Conservation (phyloP, 139 green algal species). For the Tetraselmis striata region DNA sequence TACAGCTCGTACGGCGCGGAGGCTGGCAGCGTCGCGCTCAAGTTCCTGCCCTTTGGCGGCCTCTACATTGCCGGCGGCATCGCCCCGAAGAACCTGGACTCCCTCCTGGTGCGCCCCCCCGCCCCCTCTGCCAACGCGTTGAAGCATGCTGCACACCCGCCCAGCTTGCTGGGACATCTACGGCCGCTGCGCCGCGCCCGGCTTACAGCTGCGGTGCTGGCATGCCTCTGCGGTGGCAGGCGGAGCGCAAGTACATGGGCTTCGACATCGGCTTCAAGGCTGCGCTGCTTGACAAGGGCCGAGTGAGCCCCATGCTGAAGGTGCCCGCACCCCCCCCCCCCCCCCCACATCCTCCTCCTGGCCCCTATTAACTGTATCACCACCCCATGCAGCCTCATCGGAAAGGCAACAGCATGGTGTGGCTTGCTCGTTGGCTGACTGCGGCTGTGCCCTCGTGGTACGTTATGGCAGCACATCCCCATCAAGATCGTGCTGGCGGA, state of each 20-base stretch:
- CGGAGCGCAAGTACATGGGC: not conserved
- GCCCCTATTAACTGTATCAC: no score
- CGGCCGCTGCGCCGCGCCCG: no score
- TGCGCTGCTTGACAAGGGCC: slow-evolving; percentile 5
- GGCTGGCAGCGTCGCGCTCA: slow-evolving; percentile 8
- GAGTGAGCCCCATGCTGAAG: not conserved
- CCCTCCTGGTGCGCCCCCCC: not conserved
- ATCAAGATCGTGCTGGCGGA: slow-evolving; percentile 10
- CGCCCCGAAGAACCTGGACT: slow-evolving; percentile 7
- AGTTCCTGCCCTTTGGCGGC: slow-evolving; percentile 14
- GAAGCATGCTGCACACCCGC: slow-evolving; percentile 22
- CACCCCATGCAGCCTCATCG: no score
- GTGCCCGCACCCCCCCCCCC: not conserved
- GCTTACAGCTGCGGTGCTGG: no score
- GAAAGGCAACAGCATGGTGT: no score
- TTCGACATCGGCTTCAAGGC: slow-evolving; percentile 2
- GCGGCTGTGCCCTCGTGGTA: no score
- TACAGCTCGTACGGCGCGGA: slow-evolving; percentile 5
- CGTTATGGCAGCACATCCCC: not conserved
- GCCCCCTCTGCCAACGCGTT: no score
- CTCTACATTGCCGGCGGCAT: slow-evolving; percentile 15
- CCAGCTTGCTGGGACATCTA: slow-evolving; percentile 17
- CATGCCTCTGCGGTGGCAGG: no score
- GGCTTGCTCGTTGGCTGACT: no score
- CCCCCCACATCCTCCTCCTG: not conserved